Evolutionary conservation across 257 asterid species (phyloP).

Genomic region (Petrea volubilis): DNA sequence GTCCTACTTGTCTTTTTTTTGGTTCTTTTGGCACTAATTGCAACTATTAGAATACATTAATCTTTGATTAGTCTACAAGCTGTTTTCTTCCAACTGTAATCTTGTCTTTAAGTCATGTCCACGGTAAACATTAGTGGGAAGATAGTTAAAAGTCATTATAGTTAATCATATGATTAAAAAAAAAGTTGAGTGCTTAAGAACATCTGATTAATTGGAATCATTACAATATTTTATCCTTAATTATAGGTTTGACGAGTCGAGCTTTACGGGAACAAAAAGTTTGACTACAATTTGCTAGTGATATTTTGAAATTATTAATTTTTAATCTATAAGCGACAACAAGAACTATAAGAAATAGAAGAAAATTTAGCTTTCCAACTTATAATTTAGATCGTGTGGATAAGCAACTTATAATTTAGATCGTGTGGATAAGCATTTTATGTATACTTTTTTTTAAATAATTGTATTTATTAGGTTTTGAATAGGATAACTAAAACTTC

Average conservation of each 20-base stretch:
- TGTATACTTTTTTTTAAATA: too few species aligned
- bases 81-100: constrained; percentile 14
- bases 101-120: constrained; percentile 25
- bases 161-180: constrained; percentile 2
- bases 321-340: too few species aligned
- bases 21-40: too few species aligned
- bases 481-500: too few species aligned
- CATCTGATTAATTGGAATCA: background rate
- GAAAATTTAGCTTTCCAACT: too few species aligned
- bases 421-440: too few species aligned
- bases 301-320: background rate
- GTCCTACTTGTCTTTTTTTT: too few species aligned
- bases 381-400: too few species aligned
- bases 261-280: background rate
- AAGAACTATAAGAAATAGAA: too few species aligned
- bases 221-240: background rate
- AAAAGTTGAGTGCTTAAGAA: background rate
- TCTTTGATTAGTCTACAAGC: background rate
- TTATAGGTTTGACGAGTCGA: background rate
- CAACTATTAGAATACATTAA: background rate
- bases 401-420: too few species aligned
- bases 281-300: background rate
- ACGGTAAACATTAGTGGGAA: background rate
- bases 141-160: constrained; percentile 4
- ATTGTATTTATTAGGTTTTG: too few species aligned